Base-by-base conservation (phyloP, 352 stramenopile species). In the Elongisporangium senticosum region DNA sequence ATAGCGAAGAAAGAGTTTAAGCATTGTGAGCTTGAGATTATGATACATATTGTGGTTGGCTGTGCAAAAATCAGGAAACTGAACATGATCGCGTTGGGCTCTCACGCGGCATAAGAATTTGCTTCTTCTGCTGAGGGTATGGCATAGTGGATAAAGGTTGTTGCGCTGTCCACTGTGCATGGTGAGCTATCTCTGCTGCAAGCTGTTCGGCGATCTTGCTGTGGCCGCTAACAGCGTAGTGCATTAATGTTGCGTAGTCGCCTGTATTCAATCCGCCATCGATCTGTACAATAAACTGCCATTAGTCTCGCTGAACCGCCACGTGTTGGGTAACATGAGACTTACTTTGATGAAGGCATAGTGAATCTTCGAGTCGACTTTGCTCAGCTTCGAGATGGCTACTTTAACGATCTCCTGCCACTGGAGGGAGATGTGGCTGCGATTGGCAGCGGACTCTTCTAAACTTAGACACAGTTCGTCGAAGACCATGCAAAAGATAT, bases 401-500 rank as follows among this genome's bases (percentile, higher is more conserved):
- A 95, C 78, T 48, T 89, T 90, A 56, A 91, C 78, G 56, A 95
- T 95, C 67, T 95, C 83, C 56, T 93, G 82, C 21, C 93, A 65
- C 64, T 93, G 86, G 28, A 86, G 61, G 7, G 86, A 90, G 24
- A 95, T 71, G 60, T 85, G 83, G 40, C 84, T 89, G 55, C 85
- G 79, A 59, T 91, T 87, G 55, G 75, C 72, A 53, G 83, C 77
- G 43, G 77, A 83, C 51, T 90, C 79, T 60, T 93, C 83, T 8
- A 75, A 84, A 56, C 80, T 95, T 48, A 91, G 87, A 58, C 83
- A 93, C 58, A 75, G 77, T 59, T 94, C 80, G 48, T 94, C 82
- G 52, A 86, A 94, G 10, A 90, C 86, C n/a, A 92, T 75, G 51
- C 83, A 95, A 56, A 92, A 92, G 48, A 95, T 95, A 39, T 95